A percentile compares a stretch with the other conserved stretches of the same genome.
These are phyloP conservation scores for Capsicum rhomboideum DNA, from an alignment of 257 asterid genomes.

Conservation along the genomic window DNA sequence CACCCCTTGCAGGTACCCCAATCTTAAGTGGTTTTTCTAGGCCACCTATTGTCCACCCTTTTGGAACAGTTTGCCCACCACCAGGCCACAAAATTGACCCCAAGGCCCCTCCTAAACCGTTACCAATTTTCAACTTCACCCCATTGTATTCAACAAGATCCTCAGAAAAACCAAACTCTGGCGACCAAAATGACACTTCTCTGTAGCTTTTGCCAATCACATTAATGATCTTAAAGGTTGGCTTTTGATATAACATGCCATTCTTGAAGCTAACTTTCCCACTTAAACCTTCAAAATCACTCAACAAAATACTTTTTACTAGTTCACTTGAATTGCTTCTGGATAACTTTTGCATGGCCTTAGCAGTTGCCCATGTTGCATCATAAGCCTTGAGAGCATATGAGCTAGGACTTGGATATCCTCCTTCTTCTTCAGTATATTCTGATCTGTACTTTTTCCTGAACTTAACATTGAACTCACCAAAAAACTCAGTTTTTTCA, in stretches of 20 bases:
- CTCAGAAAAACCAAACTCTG: conserved; percentile 27
- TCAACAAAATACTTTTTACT: background rate
- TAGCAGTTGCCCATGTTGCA: conserved; percentile 23
- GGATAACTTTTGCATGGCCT: conserved; percentile 15
- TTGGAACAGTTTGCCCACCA: conserved; percentile 28
- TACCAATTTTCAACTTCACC: background rate
- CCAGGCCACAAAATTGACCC: conserved; percentile 61
- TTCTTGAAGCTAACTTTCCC: conserved; percentile 45
- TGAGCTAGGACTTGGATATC: conserved; percentile 29
- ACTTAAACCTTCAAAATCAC: conserved; percentile 39
- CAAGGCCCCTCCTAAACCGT: conserved; percentile 8
- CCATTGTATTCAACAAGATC: conserved; percentile 2
- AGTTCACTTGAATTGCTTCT: conserved; percentile 4
- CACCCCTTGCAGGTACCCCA: conserved; percentile 50
- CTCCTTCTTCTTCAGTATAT: conserved; percentile 37
- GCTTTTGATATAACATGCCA: conserved; percentile 24
- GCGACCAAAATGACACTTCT: conserved; percentile 43
- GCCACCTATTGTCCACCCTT: conserved; percentile 31
- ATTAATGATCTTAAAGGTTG: conserved; percentile 34
- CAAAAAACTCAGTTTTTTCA: conserved; percentile 5
- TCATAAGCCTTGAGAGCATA: conserved; percentile 51
- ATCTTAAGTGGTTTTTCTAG: conserved; percentile 33
- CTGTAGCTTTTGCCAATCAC: conserved; percentile 49
- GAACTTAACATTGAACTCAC: conserved; percentile 26
- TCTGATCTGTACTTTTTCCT: conserved; percentile 23